Evolutionary conservation across 2,329 filamentous ascomycete species (phyloP).

Genomic region (Colletotrichum sansevieriae): DNA sequence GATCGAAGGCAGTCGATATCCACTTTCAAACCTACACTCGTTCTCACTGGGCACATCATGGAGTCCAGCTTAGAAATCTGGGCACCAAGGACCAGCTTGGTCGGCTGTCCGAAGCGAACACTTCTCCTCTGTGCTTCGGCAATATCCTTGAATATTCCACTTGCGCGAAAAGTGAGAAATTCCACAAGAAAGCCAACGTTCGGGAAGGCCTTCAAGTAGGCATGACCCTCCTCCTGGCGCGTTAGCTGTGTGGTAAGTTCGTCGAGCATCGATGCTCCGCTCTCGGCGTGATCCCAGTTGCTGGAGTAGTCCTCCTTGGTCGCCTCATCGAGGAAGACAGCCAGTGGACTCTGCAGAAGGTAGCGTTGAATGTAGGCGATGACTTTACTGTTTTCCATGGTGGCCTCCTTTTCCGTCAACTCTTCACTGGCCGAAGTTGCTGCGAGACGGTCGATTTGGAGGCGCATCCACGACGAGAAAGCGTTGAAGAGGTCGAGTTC

Average conservation of each 20-base stretch:
- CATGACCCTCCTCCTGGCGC: constrained; percentile 59
- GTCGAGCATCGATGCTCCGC: constrained; percentile 54
- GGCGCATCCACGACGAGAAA: constrained; percentile 87
- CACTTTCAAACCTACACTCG: constrained; percentile 49
- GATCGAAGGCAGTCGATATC: not conserved
- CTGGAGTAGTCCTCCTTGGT: constrained; percentile 64
- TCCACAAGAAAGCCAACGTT: constrained; percentile 74
- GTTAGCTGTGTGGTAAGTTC: constrained; percentile 59
- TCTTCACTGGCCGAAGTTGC: constrained; percentile 77
- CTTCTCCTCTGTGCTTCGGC: constrained; percentile 77
- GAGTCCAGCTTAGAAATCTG: constrained; percentile 68
- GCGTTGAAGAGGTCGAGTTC: constrained; percentile 82
- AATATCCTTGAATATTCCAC: constrained; percentile 74
- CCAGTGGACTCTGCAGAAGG: constrained; percentile 75
- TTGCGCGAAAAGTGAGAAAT: constrained; percentile 69
- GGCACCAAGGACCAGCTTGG: constrained; percentile 58
- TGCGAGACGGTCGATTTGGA: constrained; percentile 83
- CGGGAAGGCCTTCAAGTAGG: constrained; percentile 65
- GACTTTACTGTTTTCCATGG: constrained; percentile 79
- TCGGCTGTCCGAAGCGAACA: constrained; percentile 73
- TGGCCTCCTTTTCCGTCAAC: constrained; percentile 80
- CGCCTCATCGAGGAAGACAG: constrained; percentile 68
- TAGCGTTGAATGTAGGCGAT: constrained; percentile 82
- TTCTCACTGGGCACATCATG: constrained; percentile 61
- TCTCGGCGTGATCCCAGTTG: constrained; percentile 58